These are phyloP conservation scores for Mycena venus DNA, from an alignment of 768 basidiomycete genomes.

Conservation along the genomic window DNA sequence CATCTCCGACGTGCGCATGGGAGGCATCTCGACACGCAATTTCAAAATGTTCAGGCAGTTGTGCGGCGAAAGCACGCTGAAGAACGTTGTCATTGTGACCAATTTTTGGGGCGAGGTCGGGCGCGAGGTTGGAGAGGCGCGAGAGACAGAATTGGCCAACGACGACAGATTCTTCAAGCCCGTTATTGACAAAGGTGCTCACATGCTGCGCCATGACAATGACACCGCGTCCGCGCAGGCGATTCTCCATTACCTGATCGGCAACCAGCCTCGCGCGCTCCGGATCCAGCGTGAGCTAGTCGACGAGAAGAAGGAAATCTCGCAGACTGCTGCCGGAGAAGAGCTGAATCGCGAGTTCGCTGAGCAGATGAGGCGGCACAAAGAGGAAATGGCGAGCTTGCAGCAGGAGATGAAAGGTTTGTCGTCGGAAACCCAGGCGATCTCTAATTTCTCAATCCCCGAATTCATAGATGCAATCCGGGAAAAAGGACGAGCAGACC, in stretches of 20 bases:
- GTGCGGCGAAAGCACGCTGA: constrained; percentile 64
- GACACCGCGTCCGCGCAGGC: constrained; percentile 54
- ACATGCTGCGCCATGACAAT: constrained; percentile 51
- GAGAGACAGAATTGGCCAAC: constrained; percentile 52
- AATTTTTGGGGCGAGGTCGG: constrained; percentile 66
- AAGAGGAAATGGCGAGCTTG: constrained; percentile 62
- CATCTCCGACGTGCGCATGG: constrained; percentile 50
- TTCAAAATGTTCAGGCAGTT: constrained; percentile 65
- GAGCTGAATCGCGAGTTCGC: constrained; percentile 65
- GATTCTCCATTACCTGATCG: constrained; percentile 58
- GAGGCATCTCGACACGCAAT: constrained; percentile 64
- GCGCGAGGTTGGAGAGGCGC: constrained; percentile 48
- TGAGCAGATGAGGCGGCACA: constrained; percentile 59
- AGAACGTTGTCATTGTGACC: constrained; percentile 66
- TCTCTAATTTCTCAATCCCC: background rate
- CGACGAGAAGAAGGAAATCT: constrained; percentile 59
- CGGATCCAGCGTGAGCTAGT: constrained; percentile 71
- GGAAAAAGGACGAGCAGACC: constrained; percentile 62
- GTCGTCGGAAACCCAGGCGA: background rate
- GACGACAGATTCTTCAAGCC: constrained; percentile 59
- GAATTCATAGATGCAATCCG: constrained; percentile 51
- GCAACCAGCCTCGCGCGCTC: constrained; percentile 56
- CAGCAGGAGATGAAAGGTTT: constrained; percentile 58
- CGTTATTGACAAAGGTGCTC: constrained; percentile 57
- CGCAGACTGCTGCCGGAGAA: constrained; percentile 65